Base-by-base conservation (phyloP, 139 green algal genomes). In the Raphidocelis subcapitata region DNA sequence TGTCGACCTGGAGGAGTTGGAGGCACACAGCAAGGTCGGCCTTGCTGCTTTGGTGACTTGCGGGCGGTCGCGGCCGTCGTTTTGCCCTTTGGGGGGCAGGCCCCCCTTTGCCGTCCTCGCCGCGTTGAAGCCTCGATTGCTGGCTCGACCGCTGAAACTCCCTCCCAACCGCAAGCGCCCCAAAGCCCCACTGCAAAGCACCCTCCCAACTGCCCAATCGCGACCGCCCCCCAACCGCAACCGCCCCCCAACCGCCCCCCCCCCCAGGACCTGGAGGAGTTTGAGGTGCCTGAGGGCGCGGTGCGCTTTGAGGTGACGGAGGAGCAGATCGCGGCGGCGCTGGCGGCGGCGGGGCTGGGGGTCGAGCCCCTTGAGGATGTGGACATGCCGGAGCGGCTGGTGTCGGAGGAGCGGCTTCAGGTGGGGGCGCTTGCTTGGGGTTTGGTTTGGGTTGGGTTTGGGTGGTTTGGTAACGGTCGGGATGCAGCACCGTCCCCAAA, bases 361-460 rank as follows among this genome's bases (percentile, higher is more conserved):
- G 68, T 90, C 20, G 79, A 90, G 60, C 74, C 89, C 0, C 52
- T 67, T 15, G 74, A 79, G 26, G 91, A 99, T 26, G 76, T 99
- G 32, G 88, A 94, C 33, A 84, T 95, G 24, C 94, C 94, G 1
- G 76, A 92, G 14, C 65, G 76, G 16, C 83, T 99, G 52, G 78
- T 99, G n/a, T 54, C 87, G 1, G 63, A 81, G 1, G 86, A 89
- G n/a, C 78, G 86, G 44, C 36, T 95, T 36, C 75, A 82, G 46
- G 41, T 49, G 41, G 8, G 41, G 41, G 41, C 8, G 8, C 41
- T 49, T 49, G 41, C 8, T 12, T 12, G 41, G 12, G 8, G 41
- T 49, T 49, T 49, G 41, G n/a, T n/a, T n/a, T n/a, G n/a, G n/a
- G n/a, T n/a, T n/a, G n/a, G n/a, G n/a, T n/a, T n/a, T n/a, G n/a